These are phyloP conservation scores for Pezicula neosporulosa DNA, from an alignment of 2,329 filamentous ascomycete species.

Conservation along the genomic window DNA sequence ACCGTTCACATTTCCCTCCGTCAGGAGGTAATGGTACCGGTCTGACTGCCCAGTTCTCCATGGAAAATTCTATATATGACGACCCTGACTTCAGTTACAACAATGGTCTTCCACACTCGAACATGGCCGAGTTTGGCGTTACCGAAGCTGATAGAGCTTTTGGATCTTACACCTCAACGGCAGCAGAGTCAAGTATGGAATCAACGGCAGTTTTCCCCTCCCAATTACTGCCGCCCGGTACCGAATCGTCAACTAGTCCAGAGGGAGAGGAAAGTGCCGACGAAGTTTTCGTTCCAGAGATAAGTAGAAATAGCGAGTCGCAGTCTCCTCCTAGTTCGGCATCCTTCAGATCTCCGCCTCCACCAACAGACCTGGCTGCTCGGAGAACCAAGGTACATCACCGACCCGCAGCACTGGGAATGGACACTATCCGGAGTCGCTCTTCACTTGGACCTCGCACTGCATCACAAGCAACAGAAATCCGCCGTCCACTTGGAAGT, in stretches of 20 bases:
- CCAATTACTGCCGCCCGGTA: slow-evolving; percentile 12
- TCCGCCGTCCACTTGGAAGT: slow-evolving; percentile 22
- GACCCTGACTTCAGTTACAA: too few species aligned
- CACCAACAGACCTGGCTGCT: slow-evolving; percentile 25
- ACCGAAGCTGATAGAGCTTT: too few species aligned
- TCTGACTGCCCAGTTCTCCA: slow-evolving; percentile 2
- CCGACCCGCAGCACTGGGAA: slow-evolving; percentile 24
- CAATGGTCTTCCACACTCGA: too few species aligned
- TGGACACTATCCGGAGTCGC: slow-evolving; percentile 21
- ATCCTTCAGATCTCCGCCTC: slow-evolving; percentile 25
- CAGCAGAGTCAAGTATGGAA: too few species aligned
- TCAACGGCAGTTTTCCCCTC: slow-evolving; percentile 18
- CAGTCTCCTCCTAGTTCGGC: slow-evolving; percentile 19
- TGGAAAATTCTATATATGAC: too few species aligned
- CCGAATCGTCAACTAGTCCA: slow-evolving; percentile 8
- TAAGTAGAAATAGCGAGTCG: slow-evolving; percentile 9
- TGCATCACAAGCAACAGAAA: slow-evolving; percentile 25
- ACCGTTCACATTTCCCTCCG: slow-evolving; percentile 23
- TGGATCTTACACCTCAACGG: too few species aligned
- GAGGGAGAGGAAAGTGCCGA: slow-evolving; percentile 16
- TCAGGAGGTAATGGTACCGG: slow-evolving; percentile 1
- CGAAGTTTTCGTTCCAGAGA: slow-evolving; percentile 13
- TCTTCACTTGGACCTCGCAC: slow-evolving; percentile 25
- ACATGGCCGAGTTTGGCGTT: too few species aligned
- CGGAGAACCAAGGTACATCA: slow-evolving; percentile 27